These are phyloP conservation scores for Harrya chromipes DNA, from an alignment of 768 basidiomycete genomes.

Conservation along the genomic window DNA sequence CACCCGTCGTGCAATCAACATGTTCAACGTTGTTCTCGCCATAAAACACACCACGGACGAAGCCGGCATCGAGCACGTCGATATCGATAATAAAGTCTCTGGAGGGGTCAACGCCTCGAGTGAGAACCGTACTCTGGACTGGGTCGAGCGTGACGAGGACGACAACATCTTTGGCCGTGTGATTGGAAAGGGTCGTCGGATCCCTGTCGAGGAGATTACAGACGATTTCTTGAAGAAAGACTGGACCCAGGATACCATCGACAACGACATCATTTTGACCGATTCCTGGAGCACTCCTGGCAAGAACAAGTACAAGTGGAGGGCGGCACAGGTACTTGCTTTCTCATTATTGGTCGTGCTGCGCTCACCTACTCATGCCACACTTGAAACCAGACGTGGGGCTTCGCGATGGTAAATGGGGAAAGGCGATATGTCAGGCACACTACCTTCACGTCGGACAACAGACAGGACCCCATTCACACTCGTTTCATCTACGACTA, in stretches of 20 bases:
- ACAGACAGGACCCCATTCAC: conserved; percentile 51
- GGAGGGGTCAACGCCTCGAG: conserved; percentile 57
- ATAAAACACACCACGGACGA: conserved; percentile 67
- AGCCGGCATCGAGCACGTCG: conserved; percentile 58
- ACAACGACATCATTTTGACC: conserved; percentile 34
- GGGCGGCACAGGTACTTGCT: conserved; percentile 51
- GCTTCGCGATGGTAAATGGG: conserved; percentile 55
- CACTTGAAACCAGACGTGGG: conserved; percentile 46
- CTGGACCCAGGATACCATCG: conserved; percentile 42
- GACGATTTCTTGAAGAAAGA: conserved; percentile 40
- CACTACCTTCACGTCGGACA: conserved; percentile 60
- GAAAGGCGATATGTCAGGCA: conserved; percentile 60
- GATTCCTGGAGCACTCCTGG: conserved; percentile 56
- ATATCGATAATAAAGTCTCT: conserved; percentile 61
- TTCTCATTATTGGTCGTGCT: conserved; percentile 6
- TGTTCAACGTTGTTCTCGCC: conserved; percentile 54
- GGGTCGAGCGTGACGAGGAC: conserved; percentile 48
- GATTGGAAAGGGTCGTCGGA: conserved; percentile 51
- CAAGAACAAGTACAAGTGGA: conserved; percentile 61
- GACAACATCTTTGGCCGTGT: conserved; percentile 64
- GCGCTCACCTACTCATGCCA: not conserved
- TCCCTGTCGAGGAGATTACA: conserved; percentile 45
- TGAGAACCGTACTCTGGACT: conserved; percentile 57
- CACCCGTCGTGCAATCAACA: conserved; percentile 57
- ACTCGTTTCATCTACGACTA: conserved; percentile 66